These are phyloP conservation scores for Magnolia changhungtana DNA, from an alignment of 164 flowering plant species.

Conservation along the genomic window DNA sequence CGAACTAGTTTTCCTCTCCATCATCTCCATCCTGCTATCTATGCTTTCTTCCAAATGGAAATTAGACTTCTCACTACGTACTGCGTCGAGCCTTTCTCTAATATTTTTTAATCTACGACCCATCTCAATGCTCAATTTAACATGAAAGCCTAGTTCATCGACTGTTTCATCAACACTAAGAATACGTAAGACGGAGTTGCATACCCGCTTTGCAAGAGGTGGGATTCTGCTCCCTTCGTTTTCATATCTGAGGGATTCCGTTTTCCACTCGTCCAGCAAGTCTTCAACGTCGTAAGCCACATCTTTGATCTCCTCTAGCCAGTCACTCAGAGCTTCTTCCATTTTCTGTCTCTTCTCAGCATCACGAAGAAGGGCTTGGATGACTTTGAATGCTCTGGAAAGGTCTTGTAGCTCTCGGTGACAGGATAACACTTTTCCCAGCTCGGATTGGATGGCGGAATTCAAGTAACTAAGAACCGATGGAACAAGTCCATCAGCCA, in stretches of 20 bases:
- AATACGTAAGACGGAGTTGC: background rate
- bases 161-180: no score
- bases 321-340: slow-evolving; percentile 10
- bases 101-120: background rate
- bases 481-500: no score
- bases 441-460: slow-evolving; percentile 3
- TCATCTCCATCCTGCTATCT: background rate
- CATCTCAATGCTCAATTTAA: no score
- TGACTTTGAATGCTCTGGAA: background rate
- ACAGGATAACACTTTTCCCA: slow-evolving; percentile 4
- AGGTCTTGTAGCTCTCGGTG: slow-evolving; percentile 8
- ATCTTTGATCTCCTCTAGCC: slow-evolving; percentile 5
- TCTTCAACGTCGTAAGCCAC: slow-evolving; percentile 10
- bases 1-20: background rate
- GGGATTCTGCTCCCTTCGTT: background rate
- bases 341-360: slow-evolving; percentile 25
- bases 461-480: no score
- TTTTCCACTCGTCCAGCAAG: background rate
- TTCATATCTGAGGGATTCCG: background rate
- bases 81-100: background rate
- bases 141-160: no score
- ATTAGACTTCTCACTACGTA: background rate
- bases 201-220: background rate
- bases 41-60: background rate
- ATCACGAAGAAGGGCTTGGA: slow-evolving; percentile 22